Percentiles rank a stretch among this genome's conserved stretches.
phyloP scores from a whole-genome alignment of 306 rosid genomes.

The Spatholobus suberectus region DNA sequence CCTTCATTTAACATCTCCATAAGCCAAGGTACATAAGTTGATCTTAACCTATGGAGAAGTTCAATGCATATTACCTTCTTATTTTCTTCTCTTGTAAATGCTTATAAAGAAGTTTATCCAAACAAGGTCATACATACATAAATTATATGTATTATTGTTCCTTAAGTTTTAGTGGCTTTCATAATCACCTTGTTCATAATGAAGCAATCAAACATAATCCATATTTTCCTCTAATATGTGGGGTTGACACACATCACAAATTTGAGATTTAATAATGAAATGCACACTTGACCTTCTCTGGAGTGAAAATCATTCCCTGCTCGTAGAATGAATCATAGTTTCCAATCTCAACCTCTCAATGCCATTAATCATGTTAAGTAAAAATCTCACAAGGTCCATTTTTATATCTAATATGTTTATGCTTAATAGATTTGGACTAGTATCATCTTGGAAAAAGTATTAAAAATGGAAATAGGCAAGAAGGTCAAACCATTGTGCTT shows the following conservation, averaged over 20 bases:
- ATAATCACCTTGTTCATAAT: background rate
- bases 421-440: conserved; percentile 1
- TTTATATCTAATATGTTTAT: background rate
- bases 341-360: conserved; percentile 88
- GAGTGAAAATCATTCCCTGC: conserved; percentile 75
- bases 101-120: no score
- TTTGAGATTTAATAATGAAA: conserved; percentile 31
- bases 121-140: conserved; percentile 12
- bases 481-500: conserved; percentile 77
- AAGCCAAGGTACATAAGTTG: no score
- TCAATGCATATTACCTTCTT: no score
- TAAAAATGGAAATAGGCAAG: conserved; percentile 31
- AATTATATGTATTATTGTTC: background rate
- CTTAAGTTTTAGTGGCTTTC: background rate
- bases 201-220: background rate
- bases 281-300: conserved; percentile 68
- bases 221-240: no score
- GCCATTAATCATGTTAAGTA: conserved; percentile 23
- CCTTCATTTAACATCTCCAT: no score
- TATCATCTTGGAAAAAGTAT: conserved; percentile 21
- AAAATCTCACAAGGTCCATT: background rate
- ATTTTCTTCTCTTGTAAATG: no score
- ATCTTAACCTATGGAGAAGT: no score
- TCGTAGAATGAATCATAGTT: conserved; percentile 91
- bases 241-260: no score